phyloP scores from a whole-genome alignment of 2,329 filamentous ascomycete genomes.

The Fusarium nematophilum region DNA sequence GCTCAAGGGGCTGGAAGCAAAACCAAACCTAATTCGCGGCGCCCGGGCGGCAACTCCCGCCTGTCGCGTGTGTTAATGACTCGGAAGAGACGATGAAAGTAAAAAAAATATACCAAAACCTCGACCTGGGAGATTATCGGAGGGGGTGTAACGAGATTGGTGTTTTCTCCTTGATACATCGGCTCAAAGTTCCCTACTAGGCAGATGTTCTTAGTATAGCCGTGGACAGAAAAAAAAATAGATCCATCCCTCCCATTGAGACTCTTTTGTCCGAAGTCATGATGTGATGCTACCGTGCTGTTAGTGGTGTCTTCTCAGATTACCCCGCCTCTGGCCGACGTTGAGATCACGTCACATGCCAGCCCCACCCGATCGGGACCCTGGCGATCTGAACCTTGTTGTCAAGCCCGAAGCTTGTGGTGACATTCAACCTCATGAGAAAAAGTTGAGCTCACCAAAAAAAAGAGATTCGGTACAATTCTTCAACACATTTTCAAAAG shows the following conservation, averaged over 20 bases:
- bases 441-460: no score
- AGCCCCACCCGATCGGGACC: constrained; percentile 1
- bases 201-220: constrained; percentile 40
- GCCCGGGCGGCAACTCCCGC: constrained; percentile 19
- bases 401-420: neutral
- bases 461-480: no score
- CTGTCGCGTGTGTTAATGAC: constrained; percentile 42
- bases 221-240: constrained; percentile 40
- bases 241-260: constrained; percentile 41
- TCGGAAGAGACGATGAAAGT: constrained; percentile 33
- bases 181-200: constrained; percentile 36
- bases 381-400: neutral
- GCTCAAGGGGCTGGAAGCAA: constrained; percentile 38
- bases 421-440: no score
- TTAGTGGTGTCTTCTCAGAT: neutral
- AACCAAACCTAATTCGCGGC: constrained; percentile 39
- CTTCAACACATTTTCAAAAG: no score
- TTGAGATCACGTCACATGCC: constrained; percentile 4
- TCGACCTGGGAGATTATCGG: constrained; percentile 37
- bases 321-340: constrained; percentile 3
- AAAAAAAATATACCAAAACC: constrained; percentile 40
- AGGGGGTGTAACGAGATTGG: constrained; percentile 40
- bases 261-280: neutral
- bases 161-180: constrained; percentile 20
- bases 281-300: no score